Conservation (phyloP, 2,329 filamentous ascomycete genomes). For the Fusarium cicatricum region DNA sequence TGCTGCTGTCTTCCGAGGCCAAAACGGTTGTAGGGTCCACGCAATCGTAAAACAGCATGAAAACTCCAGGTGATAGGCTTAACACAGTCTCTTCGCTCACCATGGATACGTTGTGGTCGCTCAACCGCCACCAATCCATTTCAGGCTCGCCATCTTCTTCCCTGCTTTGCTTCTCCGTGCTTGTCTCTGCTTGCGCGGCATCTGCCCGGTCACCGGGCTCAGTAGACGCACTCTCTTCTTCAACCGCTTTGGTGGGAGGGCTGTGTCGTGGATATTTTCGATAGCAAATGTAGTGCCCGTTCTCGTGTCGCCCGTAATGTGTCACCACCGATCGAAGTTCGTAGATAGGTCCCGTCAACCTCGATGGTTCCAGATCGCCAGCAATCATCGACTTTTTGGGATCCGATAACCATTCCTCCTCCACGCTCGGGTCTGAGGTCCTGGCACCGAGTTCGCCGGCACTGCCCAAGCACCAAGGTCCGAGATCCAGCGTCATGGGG, state of each 20-base stretch:
- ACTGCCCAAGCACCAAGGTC: conserved; percentile 84
- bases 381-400: conserved; percentile 79
- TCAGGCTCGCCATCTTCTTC: conserved; percentile 42
- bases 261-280: conserved; percentile 67
- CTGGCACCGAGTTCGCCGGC: conserved; percentile 33
- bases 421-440: conserved; percentile 20
- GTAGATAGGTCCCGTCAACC: conserved; percentile 69
- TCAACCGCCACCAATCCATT: conserved; percentile 86
- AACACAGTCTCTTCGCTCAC: conserved; percentile 79
- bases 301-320: conserved; percentile 90
- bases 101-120: conserved; percentile 83
- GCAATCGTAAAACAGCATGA: conserved; percentile 97
- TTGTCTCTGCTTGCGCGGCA: not conserved
- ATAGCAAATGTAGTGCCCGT: conserved; percentile 95
- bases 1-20: conserved; percentile 40
- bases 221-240: conserved; percentile 2
- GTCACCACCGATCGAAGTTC: conserved; percentile 85
- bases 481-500: conserved; percentile 76
- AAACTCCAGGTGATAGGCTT: conserved; percentile 77
- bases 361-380: conserved; percentile 58
- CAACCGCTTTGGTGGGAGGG: conserved; percentile 8
- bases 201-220: conserved; percentile 29
- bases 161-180: conserved; percentile 17
- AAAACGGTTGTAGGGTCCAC: conserved; percentile 63
- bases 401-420: conserved; percentile 75